Base-by-base conservation (phyloP, 169 alveolate species). In the Plasmodium reichenowi region DNA sequence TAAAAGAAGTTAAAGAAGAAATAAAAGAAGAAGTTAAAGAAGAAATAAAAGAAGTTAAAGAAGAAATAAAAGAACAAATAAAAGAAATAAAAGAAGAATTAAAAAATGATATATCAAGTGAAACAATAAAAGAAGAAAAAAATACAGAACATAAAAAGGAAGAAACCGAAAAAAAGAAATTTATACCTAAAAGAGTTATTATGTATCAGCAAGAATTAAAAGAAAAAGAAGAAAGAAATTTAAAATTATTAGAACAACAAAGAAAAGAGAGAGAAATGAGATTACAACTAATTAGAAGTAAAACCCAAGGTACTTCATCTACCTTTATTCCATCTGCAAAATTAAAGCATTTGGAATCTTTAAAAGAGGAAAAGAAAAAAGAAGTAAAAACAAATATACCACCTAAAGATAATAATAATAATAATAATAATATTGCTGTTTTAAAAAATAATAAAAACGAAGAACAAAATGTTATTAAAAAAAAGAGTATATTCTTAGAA, bases 291-390 rank as follows among this genome's bases (percentile, higher is more conserved):
- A 56, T 68, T 38, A 68, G 70, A 71, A 83, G 71, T n/a, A 38
- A 58, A 78, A 66, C n/a, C 43, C 74, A 83, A 52, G 83, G 90
- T n/a, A 45, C 72, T 17, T 50, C 78, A 67, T 32, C 45, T 5
- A 52, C 68, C n/a, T 85, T 85, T 62, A 85, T 85, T 38, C 92
- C 92, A 8, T 58, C 87, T 9, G 92, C 92, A 32, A 85, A 85
- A 48, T 50, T 85, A 20, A n/a, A 59, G 26, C 83, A 85, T 15
- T 24, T 80, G 72, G 59, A 80, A 54, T 54, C 59, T 26, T 47
- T 52, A 67, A 52, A 80, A 47, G 80, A 52, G 56, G 76, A 60
- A 32, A 43, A 10, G 10, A 62, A 63, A 58, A 66, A 78, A 24
- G 72, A 78, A 47, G 6, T 3, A n/a, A 45, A 54, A 71, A 7